Evolutionary conservation across 139 green algal genomes (phyloP), one percentile per base, ranked within the genome.

Genomic region (Pycnococcus provasolii): DNA sequence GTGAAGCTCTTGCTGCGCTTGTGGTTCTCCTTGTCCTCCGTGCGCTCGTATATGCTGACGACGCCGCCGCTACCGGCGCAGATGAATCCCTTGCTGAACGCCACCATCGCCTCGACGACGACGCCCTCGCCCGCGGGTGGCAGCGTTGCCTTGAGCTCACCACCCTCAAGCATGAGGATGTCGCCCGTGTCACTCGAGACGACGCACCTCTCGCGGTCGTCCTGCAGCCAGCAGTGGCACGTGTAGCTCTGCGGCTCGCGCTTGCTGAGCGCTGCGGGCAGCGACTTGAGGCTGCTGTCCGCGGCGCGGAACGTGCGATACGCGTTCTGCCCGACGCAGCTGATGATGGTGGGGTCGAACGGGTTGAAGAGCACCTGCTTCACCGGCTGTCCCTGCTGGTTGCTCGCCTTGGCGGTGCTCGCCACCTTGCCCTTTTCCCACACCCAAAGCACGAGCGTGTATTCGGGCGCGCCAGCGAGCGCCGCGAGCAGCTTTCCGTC

Each of bases 361-460:
- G 83, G 81, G 42, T 73, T 80, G 58, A 90, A 83, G 6, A 39
- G 57, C 15, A 63, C 15, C 74, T 83, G 80, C 9, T 79, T 64
- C 13, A 80, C 46, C 6, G 66, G 67, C 11, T 59, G 59, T 3
- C 62, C 71, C 46, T 64, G 55, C 9, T 58, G 45, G 26, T 73
- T 79, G n/a, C 48, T 70, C 11, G 72, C 77, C 41, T 70, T 77
- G 42, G 84, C 74, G 44, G 54, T 75, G 26, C 66, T 67, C 6
- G 68, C 74, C 37, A 94, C 66, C 65, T 95, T 95, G 69, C 70
- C 75, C 73, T 93, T 93, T 67, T 96, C 90, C 89, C 89, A 96
- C 0, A 80, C 67, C 87, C 87, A 96, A 42, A 95, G 66, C 52
- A 88, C 75, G 43, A 95, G 71, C 68, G 86, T 91, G 81, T 86